These are phyloP conservation scores for Blastosporella zonata DNA, from an alignment of 1,284 basidiomycete genomes.

Conservation along the genomic window DNA sequence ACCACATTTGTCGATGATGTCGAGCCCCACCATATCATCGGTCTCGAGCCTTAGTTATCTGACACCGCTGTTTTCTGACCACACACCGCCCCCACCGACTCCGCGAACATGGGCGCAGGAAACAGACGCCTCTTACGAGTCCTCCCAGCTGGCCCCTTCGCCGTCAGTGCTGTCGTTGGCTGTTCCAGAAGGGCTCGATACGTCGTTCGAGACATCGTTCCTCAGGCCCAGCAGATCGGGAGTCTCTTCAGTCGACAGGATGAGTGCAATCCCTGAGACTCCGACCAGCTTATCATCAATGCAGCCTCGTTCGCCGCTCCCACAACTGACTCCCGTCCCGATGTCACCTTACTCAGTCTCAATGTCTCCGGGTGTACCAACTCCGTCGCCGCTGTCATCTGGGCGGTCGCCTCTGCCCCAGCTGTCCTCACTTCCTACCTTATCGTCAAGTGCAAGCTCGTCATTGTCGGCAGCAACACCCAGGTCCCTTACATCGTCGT, in stretches of 20 bases:
- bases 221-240: slow-evolving; percentile 47
- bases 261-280: slow-evolving; percentile 42
- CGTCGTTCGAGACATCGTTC: slow-evolving; percentile 60
- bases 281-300: slow-evolving; percentile 30
- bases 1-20: slow-evolving; percentile 6
- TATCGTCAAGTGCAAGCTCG: background rate
- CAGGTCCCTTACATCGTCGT: slow-evolving; percentile 7
- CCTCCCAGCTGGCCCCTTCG: slow-evolving; percentile 62
- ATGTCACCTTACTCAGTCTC: slow-evolving; percentile 28
- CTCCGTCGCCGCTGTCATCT: slow-evolving; percentile 23
- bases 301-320: slow-evolving; percentile 28
- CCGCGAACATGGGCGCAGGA: slow-evolving; percentile 50
- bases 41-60: slow-evolving; percentile 28
- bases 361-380: slow-evolving; percentile 27
- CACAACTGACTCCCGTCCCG: slow-evolving; percentile 36
- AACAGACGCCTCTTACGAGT: slow-evolving; percentile 66
- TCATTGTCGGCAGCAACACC: slow-evolving; percentile 9
- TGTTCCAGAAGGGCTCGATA: slow-evolving; percentile 55
- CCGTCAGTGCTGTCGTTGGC: slow-evolving; percentile 59
- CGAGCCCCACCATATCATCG: slow-evolving; percentile 17
- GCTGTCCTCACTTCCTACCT: slow-evolving; percentile 7
- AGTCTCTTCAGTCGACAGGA: slow-evolving; percentile 37
- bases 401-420: slow-evolving; percentile 6
- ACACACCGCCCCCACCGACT: slow-evolving; percentile 23
- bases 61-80: slow-evolving; percentile 25